Percentiles rank a stretch among this genome's conserved stretches.
These are phyloP conservation scores for Aquilaria malaccensis DNA, from an alignment of 345 rosid genomes.

Conservation along the genomic window DNA sequence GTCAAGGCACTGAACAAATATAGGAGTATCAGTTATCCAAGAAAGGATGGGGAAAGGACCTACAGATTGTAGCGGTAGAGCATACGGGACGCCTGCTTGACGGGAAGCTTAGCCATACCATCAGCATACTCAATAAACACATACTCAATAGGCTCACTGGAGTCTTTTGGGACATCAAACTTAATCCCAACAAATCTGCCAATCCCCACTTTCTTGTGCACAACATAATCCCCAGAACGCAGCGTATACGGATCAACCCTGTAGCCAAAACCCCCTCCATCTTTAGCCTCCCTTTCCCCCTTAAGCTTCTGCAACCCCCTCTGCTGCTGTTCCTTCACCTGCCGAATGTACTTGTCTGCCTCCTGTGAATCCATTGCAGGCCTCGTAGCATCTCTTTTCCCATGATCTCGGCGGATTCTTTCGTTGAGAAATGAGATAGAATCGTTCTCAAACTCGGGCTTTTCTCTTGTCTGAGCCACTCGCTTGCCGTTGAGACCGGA, in stretches of 20 bases:
- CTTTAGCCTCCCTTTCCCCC: conserved; percentile 37
- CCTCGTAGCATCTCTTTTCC: conserved; percentile 45
- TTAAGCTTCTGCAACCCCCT: conserved; percentile 83
- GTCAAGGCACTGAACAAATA: background rate
- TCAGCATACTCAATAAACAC: conserved; percentile 89
- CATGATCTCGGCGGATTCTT: conserved; percentile 60
- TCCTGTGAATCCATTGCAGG: conserved; percentile 71
- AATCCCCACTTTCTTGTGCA: conserved; percentile 90
- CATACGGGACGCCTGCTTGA: conserved; percentile 79
- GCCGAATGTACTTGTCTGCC: conserved; percentile 72
- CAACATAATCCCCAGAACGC: conserved; percentile 77
- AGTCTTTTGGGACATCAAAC: conserved; percentile 56
- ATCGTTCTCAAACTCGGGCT: conserved; percentile 36
- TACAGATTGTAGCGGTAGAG: conserved; percentile 90
- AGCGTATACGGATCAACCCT: conserved; percentile 83
- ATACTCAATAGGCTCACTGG: conserved; percentile 61
- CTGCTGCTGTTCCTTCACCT: conserved; percentile 87
- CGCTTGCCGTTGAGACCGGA: conserved; percentile 18
- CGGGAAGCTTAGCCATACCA: conserved; percentile 97
- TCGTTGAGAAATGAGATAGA: conserved; percentile 69
- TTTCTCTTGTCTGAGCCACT: conserved; percentile 33
- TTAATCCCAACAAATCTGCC: conserved; percentile 89
- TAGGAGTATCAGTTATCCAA: background rate
- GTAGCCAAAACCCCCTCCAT: conserved; percentile 49
- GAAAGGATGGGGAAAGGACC: conserved; percentile 16